Evolutionary conservation across 2,329 filamentous ascomycete genomes (phyloP).

Genomic region (Clonostachys solani): DNA sequence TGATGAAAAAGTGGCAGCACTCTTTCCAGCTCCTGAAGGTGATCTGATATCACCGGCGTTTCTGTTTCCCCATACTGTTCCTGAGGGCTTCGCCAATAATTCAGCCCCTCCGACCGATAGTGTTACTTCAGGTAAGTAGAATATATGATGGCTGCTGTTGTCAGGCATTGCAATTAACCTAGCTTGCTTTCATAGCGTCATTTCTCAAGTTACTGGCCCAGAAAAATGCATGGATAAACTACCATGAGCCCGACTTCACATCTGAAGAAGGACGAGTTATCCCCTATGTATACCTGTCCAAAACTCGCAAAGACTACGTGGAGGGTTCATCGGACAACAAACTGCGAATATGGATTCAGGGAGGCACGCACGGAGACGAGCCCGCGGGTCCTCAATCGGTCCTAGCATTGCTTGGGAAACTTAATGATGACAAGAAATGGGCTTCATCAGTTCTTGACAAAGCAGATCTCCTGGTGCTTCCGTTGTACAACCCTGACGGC

Average conservation of each 20-base stretch:
- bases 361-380: conserved; percentile 5
- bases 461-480: conserved; percentile 4
- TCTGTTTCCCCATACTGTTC: neutral
- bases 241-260: conserved; percentile 6
- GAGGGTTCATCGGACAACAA: neutral
- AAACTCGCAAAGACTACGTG: neutral
- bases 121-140: too few species aligned
- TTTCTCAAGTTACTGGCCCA: conserved; percentile 2
- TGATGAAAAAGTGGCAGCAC: too few species aligned
- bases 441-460: conserved; percentile 2
- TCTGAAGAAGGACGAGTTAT: conserved; percentile 12
- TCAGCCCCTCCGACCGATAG: too few species aligned
- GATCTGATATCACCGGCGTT: conserved; percentile 3
- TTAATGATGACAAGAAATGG: conserved; percentile 3
- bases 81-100: conserved; percentile 1
- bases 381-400: conserved; percentile 5
- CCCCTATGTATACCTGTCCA: conserved; percentile 9
- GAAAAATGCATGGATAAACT: conserved; percentile 11
- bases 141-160: too few species aligned
- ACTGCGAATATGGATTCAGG: conserved; percentile 6
- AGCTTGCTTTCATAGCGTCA: neutral
- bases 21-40: neutral
- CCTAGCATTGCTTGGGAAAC: conserved; percentile 5
- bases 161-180: too few species aligned
- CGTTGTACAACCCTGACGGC: conserved; percentile 6